phyloP scores from a whole-genome alignment of 257 asterid species.

The Lithospermum erythrorhizon region DNA sequence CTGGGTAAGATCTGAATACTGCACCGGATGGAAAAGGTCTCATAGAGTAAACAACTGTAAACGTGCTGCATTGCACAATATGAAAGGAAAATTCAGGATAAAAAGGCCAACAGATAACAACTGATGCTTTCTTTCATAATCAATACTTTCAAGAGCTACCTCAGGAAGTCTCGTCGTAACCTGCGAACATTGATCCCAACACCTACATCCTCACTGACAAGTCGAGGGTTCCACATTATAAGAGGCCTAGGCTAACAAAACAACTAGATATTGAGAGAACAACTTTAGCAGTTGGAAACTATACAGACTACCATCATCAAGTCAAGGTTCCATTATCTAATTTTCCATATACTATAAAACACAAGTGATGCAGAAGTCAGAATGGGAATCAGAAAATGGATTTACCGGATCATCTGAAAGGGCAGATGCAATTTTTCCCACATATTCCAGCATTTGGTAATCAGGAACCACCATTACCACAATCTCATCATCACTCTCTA shows the following conservation, averaged over 20 bases:
- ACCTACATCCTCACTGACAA: constrained; percentile 92
- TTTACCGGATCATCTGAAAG: constrained; percentile 85
- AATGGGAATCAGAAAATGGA: constrained; percentile 7
- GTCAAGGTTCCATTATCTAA: background rate
- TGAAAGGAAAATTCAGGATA: background rate
- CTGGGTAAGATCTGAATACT: constrained; percentile 88
- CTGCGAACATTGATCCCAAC: constrained; percentile 85
- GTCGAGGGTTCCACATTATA: constrained; percentile 98
- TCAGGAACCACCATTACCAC: constrained; percentile 95
- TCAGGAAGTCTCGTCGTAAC: constrained; percentile 56
- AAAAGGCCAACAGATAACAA: background rate
- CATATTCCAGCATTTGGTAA: constrained; percentile 87
- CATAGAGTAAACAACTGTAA: constrained; percentile 79
- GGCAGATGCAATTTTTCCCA: constrained; percentile 65
- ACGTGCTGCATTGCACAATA: constrained; percentile 39
- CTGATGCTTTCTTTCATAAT: background rate
- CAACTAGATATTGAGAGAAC: constrained; percentile 18
- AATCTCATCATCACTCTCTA: constrained; percentile 64
- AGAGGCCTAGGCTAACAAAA: constrained; percentile 93
- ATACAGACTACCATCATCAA: background rate
- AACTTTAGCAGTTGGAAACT: background rate
- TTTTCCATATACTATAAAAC: background rate
- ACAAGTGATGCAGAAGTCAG: background rate
- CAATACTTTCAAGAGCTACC: constrained; percentile 26
- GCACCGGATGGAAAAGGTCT: constrained; percentile 81